Evolutionary conservation across 106 monocot species (phyloP).

Genomic region (Ottelia alismoides): DNA sequence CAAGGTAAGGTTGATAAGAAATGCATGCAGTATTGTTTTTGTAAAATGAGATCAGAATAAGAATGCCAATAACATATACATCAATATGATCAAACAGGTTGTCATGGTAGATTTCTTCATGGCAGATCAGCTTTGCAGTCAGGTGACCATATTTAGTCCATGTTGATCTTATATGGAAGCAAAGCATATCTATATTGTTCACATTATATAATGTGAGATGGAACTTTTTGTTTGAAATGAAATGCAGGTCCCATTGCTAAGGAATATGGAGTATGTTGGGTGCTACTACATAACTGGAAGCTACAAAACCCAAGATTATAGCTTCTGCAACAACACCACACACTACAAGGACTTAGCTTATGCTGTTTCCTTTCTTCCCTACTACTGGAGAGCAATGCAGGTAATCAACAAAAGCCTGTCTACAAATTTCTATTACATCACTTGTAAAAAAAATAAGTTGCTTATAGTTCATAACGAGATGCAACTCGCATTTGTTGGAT

Average conservation of each 20-base stretch:
- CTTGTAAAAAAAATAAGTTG: too few species aligned
- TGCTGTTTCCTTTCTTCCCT: conserved; percentile 91
- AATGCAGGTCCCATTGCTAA: conserved; percentile 74
- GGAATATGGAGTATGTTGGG: conserved; percentile 74
- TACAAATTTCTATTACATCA: background rate
- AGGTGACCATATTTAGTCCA: too few species aligned
- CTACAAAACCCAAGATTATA: conserved; percentile 80
- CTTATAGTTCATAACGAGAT: too few species aligned
- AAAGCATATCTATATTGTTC: too few species aligned
- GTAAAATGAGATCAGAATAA: too few species aligned
- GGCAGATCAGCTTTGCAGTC: conserved; percentile 98
- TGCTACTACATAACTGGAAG: conserved; percentile 99
- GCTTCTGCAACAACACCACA: conserved; percentile 56
- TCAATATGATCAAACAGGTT: too few species aligned
- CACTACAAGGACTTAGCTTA: conserved; percentile 73
- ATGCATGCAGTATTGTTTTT: too few species aligned
- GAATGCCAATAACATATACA: too few species aligned
- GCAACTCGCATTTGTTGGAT: too few species aligned
- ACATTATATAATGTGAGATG: too few species aligned
- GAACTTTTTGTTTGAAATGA: background rate
- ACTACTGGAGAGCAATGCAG: conserved; percentile 99
- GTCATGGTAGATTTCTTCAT: conserved; percentile 98
- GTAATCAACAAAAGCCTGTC: conserved; percentile 26
- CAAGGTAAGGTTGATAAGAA: too few species aligned
- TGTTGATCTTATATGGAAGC: too few species aligned